Evolutionary conservation across 352 stramenopile genomes (phyloP).

Genomic region (Pythium angustatum): DNA sequence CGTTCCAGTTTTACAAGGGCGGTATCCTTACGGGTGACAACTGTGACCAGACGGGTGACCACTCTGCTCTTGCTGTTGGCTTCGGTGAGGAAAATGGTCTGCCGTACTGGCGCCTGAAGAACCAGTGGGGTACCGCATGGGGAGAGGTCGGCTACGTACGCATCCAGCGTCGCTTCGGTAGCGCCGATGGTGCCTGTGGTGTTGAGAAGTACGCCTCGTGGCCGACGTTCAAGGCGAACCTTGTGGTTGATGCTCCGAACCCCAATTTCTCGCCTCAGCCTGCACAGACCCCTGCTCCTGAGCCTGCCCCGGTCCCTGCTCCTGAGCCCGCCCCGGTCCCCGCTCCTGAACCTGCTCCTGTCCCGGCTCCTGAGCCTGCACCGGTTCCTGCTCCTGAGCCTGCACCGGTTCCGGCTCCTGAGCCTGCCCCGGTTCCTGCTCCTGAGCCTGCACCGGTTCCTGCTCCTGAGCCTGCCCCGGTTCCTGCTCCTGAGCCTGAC

Average conservation of each 20-base stretch:
- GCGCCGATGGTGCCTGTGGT: slow-evolving; percentile 55
- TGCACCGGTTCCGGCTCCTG: slow-evolving; percentile 1
- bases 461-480: slow-evolving; percentile 7
- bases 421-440: slow-evolving; percentile 1
- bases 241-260: slow-evolving; percentile 29
- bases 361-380: slow-evolving; percentile 1
- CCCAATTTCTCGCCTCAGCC: slow-evolving; percentile 25
- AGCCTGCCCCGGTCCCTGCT: slow-evolving; percentile 2
- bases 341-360: slow-evolving; percentile 4
- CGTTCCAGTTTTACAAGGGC: slow-evolving; percentile 66
- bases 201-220: slow-evolving; percentile 59
- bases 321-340: slow-evolving; percentile 8
- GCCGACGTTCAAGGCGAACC: slow-evolving; percentile 44
- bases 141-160: slow-evolving; percentile 70
- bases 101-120: slow-evolving; percentile 69
- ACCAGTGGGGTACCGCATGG: slow-evolving; percentile 72
- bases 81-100: slow-evolving; percentile 53
- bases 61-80: slow-evolving; percentile 63
- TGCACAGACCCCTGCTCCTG: slow-evolving; percentile 1
- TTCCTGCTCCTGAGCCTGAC: slow-evolving; percentile 1
- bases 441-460: slow-evolving; percentile 6
- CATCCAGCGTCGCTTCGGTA: slow-evolving; percentile 52
- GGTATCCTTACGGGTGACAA: slow-evolving; percentile 60
- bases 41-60: slow-evolving; percentile 55
- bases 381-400: slow-evolving; percentile 13